Percentiles rank a stretch among this genome's conserved stretches.
These are phyloP conservation scores for Solanum bulbocastanum DNA, from an alignment of 257 asterid genomes.

Conservation along the genomic window DNA sequence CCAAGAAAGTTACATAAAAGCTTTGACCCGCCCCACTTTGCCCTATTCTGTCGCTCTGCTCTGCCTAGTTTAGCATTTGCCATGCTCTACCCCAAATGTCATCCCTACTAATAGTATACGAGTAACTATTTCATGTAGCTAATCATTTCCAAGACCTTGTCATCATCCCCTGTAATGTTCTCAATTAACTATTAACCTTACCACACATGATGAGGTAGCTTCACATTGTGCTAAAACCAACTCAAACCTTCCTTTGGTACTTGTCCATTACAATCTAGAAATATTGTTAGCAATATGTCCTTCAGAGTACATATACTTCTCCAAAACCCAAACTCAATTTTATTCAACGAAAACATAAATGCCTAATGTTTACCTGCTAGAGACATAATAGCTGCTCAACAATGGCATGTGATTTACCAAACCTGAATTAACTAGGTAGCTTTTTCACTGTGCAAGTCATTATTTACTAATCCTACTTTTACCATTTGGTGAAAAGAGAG, in stretches of 20 bases:
- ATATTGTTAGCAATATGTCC: neutral
- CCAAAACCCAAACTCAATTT: neutral
- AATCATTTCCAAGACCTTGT: neutral
- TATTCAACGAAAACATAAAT: too few species aligned
- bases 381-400: too few species aligned
- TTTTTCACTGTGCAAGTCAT: too few species aligned
- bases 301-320: neutral
- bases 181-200: neutral
- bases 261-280: neutral
- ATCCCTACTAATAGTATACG: too few species aligned
- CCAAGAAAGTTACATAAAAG: neutral
- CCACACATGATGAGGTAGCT: neutral
- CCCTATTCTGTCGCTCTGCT: neutral
- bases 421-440: too few species aligned
- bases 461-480: too few species aligned
- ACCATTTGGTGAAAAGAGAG: too few species aligned
- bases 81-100: neutral
- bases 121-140: neutral
- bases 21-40: neutral
- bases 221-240: neutral
- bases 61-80: neutral
- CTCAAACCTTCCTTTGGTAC: neutral
- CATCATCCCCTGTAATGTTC: neutral
- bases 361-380: too few species aligned
- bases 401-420: too few species aligned